Percentiles rank a stretch among this genome's conserved stretches.
These are phyloP conservation scores for Curvularia sp. DNA, from an alignment of 2,329 filamentous ascomycete species.

Conservation along the genomic window DNA sequence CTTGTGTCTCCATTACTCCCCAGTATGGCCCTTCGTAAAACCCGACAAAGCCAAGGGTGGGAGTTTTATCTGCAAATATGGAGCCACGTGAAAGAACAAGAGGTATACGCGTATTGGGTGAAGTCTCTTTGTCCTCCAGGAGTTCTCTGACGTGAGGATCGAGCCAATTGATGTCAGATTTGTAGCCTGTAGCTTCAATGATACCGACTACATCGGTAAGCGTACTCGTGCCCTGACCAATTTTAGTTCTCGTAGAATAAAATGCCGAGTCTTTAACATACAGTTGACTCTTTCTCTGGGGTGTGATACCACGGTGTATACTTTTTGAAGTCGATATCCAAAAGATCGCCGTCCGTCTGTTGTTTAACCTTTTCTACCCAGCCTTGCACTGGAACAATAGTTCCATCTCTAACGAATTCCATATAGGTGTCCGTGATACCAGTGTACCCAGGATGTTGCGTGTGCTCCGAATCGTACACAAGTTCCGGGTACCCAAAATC, in stretches of 20 bases:
- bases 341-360: neutral
- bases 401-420: constrained; percentile 73
- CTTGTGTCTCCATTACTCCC: constrained; percentile 88
- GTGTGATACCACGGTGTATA: constrained; percentile 25
- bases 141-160: constrained; percentile 61
- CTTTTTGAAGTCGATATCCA: constrained; percentile 20
- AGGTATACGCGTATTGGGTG: constrained; percentile 56
- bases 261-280: constrained; percentile 1
- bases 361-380: constrained; percentile 41
- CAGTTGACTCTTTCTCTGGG: constrained; percentile 3
- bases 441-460: constrained; percentile 67
- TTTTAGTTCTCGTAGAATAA: constrained; percentile 11
- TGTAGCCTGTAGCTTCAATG: constrained; percentile 78
- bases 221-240: constrained; percentile 9
- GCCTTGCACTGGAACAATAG: constrained; percentile 52
- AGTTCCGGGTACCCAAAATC: constrained; percentile 49
- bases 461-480: constrained; percentile 51
- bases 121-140: constrained; percentile 65
- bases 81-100: constrained; percentile 72
- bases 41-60: constrained; percentile 77
- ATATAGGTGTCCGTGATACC: constrained; percentile 75
- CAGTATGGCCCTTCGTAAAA: constrained; percentile 87
- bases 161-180: constrained; percentile 70
- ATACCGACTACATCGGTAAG: constrained; percentile 59
- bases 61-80: constrained; percentile 66